These are phyloP conservation scores for Penicillium crystallinum DNA, from an alignment of 495 filamentous ascomycete species.

Conservation along the genomic window DNA sequence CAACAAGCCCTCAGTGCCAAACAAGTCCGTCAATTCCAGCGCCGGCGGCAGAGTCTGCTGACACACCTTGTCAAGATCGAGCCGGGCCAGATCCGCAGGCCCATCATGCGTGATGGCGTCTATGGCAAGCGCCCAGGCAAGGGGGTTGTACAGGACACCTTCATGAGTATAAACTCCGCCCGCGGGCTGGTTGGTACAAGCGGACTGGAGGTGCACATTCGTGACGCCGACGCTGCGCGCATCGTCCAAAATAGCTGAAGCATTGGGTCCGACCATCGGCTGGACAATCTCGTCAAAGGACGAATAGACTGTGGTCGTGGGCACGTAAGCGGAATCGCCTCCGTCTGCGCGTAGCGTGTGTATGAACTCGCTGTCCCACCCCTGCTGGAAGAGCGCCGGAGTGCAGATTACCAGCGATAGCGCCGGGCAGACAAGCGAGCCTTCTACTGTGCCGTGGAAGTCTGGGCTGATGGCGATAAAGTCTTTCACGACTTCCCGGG, in stretches of 20 bases:
- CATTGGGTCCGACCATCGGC: too few species aligned
- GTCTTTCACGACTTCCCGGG: conserved; percentile 29
- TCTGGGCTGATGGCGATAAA: conserved; percentile 42
- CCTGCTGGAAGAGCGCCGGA: conserved; percentile 39
- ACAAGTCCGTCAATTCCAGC: conserved; percentile 29
- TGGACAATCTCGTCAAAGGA: conserved; percentile 43
- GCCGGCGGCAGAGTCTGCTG: conserved; percentile 22
- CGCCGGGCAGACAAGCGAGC: conserved; percentile 23
- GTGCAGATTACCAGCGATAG: conserved; percentile 19
- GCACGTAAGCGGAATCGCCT: conserved; percentile 47
- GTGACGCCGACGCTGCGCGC: conserved; percentile 34
- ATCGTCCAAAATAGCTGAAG: too few species aligned
- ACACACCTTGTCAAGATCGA: conserved; percentile 31
- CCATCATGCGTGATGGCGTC: conserved; percentile 41
- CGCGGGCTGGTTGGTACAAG: conserved; percentile 31
- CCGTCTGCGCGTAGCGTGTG: conserved; percentile 28
- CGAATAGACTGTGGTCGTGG: conserved; percentile 45
- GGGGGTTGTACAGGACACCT: conserved; percentile 38
- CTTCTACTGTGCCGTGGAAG: conserved; percentile 40
- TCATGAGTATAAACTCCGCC: conserved; percentile 42
- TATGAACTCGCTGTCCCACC: conserved; percentile 36
- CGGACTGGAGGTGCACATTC: conserved; percentile 40
- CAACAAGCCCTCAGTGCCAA: conserved; percentile 31
- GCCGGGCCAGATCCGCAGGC: conserved; percentile 23
- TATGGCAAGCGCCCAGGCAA: conserved; percentile 37